These are phyloP conservation scores for Penicillium freii DNA, from an alignment of 2,329 filamentous ascomycete genomes.

Conservation along the genomic window DNA sequence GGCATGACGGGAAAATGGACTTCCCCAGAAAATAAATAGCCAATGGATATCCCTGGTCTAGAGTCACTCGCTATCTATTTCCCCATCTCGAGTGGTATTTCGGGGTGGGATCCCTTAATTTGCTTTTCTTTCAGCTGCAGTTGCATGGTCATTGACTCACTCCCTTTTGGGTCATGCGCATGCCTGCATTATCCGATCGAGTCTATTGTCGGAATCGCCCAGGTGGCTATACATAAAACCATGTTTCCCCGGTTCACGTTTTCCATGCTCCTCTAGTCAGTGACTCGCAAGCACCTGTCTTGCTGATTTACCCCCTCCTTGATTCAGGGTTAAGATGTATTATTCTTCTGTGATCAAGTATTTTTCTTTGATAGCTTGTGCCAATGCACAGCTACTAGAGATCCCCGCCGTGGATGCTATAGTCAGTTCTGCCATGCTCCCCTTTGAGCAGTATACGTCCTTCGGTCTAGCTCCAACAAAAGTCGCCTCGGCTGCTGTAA, in stretches of 20 bases:
- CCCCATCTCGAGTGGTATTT: constrained; percentile 21
- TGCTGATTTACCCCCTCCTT: background rate
- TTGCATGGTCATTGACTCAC: background rate
- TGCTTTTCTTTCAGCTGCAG: constrained; percentile 1
- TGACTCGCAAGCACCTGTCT: background rate
- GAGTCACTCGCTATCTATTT: constrained; percentile 19
- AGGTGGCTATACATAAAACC: constrained; percentile 14
- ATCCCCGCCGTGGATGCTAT: constrained; percentile 21
- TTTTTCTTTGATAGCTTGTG: constrained; percentile 19
- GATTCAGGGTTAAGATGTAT: constrained; percentile 17
- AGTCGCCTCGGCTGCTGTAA: background rate
- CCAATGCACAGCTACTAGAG: constrained; percentile 18
- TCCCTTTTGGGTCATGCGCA: constrained; percentile 14
- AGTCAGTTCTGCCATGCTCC: constrained; percentile 15
- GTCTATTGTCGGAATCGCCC: background rate
- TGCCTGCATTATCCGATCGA: constrained; percentile 6
- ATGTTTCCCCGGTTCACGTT: constrained; percentile 4
- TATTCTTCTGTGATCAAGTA: constrained; percentile 12
- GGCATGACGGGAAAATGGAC: constrained; percentile 13
- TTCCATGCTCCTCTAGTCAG: background rate
- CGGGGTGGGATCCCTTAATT: constrained; percentile 16
- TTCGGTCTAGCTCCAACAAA: constrained; percentile 15
- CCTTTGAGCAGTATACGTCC: constrained; percentile 18
- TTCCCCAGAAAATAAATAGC: constrained; percentile 2
- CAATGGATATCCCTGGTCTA: constrained; percentile 6